phyloP scores from a whole-genome alignment of 495 filamentous ascomycete genomes.

The Tuber aestivum region DNA sequence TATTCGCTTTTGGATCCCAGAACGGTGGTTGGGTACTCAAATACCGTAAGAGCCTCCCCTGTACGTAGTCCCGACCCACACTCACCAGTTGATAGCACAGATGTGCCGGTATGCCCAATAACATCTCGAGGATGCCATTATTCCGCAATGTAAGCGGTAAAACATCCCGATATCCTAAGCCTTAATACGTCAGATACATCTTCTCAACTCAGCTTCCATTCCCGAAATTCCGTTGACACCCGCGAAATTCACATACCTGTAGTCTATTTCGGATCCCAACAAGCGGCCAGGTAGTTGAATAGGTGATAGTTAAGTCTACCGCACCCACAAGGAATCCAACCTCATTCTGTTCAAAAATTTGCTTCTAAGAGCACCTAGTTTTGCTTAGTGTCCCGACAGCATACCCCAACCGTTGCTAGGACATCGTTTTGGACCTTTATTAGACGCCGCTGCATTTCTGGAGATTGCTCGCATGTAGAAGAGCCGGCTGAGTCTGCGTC shows the following conservation, averaged over 20 bases:
- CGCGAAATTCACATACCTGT: conserved; percentile 29
- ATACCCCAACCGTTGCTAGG: conserved; percentile 41
- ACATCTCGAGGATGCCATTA: conserved; percentile 32
- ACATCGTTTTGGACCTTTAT: conserved; percentile 43
- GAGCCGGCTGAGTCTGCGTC: conserved; percentile 19
- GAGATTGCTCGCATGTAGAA: conserved; percentile 32
- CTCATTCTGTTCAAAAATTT: conserved; percentile 41
- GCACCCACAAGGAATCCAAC: conserved; percentile 33
- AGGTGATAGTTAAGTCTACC: conserved; percentile 37
- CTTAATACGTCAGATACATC: conserved; percentile 33
- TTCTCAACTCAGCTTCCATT: conserved; percentile 24
- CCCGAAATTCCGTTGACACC: background rate
- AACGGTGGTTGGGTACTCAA: conserved; percentile 31
- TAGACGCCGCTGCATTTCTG: conserved; percentile 37
- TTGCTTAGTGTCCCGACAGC: conserved; percentile 37
- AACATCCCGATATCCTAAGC: conserved; percentile 33
- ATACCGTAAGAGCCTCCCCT: conserved; percentile 32
- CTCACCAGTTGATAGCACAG: conserved; percentile 35
- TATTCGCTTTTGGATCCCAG: conserved; percentile 30
- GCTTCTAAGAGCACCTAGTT: conserved; percentile 26
- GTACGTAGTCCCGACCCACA: conserved; percentile 33
- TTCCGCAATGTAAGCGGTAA: conserved; percentile 31
- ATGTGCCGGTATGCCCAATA: conserved; percentile 41
- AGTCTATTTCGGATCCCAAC: conserved; percentile 39
- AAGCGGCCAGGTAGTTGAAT: conserved; percentile 39